Evolutionary conservation across 2,329 filamentous ascomycete species (phyloP).

Genomic region (Cryphonectria naterciae): DNA sequence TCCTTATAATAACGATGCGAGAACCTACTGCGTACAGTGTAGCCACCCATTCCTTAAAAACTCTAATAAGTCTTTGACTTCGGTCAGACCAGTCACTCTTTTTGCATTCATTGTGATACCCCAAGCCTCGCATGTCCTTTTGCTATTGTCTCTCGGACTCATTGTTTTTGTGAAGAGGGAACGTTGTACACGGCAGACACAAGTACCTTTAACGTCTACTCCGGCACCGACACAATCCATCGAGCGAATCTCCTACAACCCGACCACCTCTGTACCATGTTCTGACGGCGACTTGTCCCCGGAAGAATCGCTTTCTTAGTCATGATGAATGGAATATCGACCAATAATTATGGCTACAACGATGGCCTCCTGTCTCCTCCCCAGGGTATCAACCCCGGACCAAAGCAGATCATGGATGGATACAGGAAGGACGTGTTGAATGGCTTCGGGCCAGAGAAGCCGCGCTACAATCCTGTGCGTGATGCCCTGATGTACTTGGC

Average conservation of each 20-base stretch:
- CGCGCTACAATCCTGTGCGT: slow-evolving; percentile 62
- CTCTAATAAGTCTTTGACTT: slow-evolving; percentile 14
- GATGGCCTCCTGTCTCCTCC: slow-evolving; percentile 36
- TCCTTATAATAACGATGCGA: slow-evolving; percentile 15
- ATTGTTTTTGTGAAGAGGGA: slow-evolving; percentile 11
- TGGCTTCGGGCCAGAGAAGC: slow-evolving; percentile 57
- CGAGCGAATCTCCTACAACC: not conserved
- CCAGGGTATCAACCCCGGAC: slow-evolving; percentile 39
- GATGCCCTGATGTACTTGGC: slow-evolving; percentile 4
- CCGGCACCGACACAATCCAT: not conserved
- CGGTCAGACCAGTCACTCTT: slow-evolving; percentile 24
- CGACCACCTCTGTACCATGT: slow-evolving; percentile 25
- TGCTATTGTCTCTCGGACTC: slow-evolving; percentile 11
- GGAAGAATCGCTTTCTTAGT: slow-evolving; percentile 13
- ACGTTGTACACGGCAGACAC: slow-evolving; percentile 3
- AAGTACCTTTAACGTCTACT: not conserved
- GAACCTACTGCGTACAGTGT: slow-evolving; percentile 1
- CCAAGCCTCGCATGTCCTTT: slow-evolving; percentile 19
- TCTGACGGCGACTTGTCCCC: slow-evolving; percentile 20
- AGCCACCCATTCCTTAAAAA: slow-evolving; percentile 9
- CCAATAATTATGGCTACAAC: slow-evolving; percentile 33
- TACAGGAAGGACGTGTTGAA: slow-evolving; percentile 61
- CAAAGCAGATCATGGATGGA: slow-evolving; percentile 59
- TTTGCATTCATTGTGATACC: slow-evolving; percentile 22
- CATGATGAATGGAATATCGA: slow-evolving; percentile 28